Evolutionary conservation across 768 basidiomycete species (phyloP).

Genomic region (Hygrocybe punicea): DNA sequence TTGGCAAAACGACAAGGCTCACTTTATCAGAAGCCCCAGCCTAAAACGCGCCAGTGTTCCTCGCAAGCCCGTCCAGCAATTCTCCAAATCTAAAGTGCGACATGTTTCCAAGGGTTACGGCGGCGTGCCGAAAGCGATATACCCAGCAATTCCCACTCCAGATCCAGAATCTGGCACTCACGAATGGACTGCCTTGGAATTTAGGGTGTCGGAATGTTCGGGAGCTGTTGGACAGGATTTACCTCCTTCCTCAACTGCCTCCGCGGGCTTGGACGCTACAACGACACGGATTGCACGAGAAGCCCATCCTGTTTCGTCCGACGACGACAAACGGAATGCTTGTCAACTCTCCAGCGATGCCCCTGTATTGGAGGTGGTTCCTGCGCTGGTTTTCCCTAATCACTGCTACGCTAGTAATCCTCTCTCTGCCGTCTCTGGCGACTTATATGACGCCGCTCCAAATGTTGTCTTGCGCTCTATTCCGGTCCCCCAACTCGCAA

Average conservation of each 20-base stretch:
- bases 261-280: too few relatives aligned
- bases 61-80: background rate
- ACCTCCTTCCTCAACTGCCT: background rate
- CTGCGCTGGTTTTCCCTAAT: background rate
- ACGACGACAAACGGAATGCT: too few relatives aligned
- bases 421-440: conserved; percentile 1
- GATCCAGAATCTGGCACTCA: background rate
- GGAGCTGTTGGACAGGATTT: background rate
- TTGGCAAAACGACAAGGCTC: conserved; percentile 5
- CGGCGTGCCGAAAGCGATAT: background rate
- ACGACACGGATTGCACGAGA: too few relatives aligned
- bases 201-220: background rate
- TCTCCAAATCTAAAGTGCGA: background rate
- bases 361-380: background rate
- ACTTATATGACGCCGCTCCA: background rate
- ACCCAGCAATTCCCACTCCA: background rate
- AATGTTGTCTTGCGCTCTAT: background rate
- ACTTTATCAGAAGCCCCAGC: conserved; percentile 2
- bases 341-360: background rate
- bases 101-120: background rate
- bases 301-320: too few relatives aligned
- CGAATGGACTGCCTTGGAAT: background rate
- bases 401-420: background rate
- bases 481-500: background rate
- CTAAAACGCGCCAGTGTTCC: background rate